phyloP scores from a whole-genome alignment of 2,329 filamentous ascomycete genomes.

The Keithomyces neogunnii region DNA sequence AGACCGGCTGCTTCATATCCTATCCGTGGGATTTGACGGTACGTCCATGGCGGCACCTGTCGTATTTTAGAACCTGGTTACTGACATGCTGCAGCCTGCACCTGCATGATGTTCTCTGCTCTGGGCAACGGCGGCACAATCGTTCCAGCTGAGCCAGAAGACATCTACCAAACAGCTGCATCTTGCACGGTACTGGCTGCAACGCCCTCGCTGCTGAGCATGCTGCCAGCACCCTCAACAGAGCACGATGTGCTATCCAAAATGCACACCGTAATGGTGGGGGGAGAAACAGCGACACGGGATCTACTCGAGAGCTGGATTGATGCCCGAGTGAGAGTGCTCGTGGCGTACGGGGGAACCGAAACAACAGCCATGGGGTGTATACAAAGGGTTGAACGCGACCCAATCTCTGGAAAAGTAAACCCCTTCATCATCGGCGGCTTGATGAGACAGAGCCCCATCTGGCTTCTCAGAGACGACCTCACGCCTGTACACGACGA shows the following conservation, averaged over 20 bases:
- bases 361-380: slow-evolving; percentile 6
- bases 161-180: slow-evolving; percentile 4
- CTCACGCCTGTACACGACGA: not conserved
- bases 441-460: not conserved
- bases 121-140: slow-evolving; percentile 4
- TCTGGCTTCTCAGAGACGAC: not conserved
- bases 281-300: slow-evolving; percentile 2
- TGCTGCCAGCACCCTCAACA: not conserved
- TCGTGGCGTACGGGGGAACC: slow-evolving; percentile 5
- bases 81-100: slow-evolving; percentile 1
- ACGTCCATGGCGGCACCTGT: not conserved
- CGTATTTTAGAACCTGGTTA: not conserved
- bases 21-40: slow-evolving; percentile 7
- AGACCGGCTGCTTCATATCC: slow-evolving; percentile 5
- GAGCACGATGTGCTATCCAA: not conserved
- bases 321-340: slow-evolving; percentile 4
- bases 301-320: slow-evolving; percentile 1
- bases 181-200: slow-evolving; percentile 6
- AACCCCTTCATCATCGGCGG: slow-evolving; percentile 2
- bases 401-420: not conserved
- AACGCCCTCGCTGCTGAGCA: slow-evolving; percentile 4
- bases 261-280: slow-evolving; percentile 5
- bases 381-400: slow-evolving; percentile 1
- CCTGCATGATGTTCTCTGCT: slow-evolving; percentile 6
- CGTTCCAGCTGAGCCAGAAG: slow-evolving; percentile 3